phyloP scores from a whole-genome alignment of 176 grass and related monocot genomes.

The Eremochloa ophiuroides region DNA sequence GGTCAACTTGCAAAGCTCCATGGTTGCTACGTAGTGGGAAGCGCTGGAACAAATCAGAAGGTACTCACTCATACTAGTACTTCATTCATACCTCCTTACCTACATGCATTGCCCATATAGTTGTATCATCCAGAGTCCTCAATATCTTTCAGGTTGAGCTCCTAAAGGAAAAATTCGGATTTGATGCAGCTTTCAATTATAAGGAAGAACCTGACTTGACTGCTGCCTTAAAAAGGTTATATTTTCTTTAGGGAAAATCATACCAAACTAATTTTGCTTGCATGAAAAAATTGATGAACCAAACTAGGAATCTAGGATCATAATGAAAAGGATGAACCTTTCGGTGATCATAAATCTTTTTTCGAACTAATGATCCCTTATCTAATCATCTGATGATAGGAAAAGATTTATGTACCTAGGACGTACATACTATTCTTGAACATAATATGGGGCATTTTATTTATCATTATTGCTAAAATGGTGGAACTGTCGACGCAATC shows the following conservation, averaged over 20 bases:
- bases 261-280: neutral
- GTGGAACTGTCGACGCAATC: neutral
- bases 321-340: neutral
- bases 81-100: neutral
- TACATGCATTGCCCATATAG: neutral
- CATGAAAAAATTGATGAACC: neutral
- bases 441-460: neutral
- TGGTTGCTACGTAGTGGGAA: conserved; percentile 84
- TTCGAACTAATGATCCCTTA: neutral
- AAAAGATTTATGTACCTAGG: neutral
- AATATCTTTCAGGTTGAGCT: conserved; percentile 63
- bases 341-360: neutral
- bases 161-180: conserved; percentile 70
- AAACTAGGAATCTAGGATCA: neutral
- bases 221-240: conserved; percentile 49
- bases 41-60: conserved; percentile 68
- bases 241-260: neutral
- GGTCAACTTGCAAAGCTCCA: conserved; percentile 92
- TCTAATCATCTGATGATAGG: neutral
- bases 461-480: neutral
- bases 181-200: conserved; percentile 90
- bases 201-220: conserved; percentile 78
- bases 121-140: neutral
- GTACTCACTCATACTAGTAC: conserved; percentile 1
- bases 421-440: neutral